Evolutionary conservation across 2,329 filamentous ascomycete genomes (phyloP).

Genomic region (Pseudogymnoascus sp.): DNA sequence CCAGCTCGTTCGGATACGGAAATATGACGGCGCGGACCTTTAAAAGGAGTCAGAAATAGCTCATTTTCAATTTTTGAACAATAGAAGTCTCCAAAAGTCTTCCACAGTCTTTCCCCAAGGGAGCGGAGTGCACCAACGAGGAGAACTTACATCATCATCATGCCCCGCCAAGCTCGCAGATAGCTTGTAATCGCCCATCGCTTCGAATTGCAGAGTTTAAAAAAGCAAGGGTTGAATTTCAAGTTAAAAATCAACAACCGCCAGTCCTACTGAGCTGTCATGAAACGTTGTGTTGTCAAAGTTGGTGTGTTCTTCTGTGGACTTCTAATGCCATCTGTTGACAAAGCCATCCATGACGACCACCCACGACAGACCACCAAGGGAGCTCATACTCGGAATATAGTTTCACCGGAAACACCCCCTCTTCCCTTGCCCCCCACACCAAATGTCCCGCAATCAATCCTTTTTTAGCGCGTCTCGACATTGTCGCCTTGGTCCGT

Average conservation of each 20-base stretch:
- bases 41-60: constrained; percentile 12
- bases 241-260: not conserved
- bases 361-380: not conserved
- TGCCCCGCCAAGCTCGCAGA: constrained; percentile 84
- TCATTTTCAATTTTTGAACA: not conserved
- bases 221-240: not conserved
- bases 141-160: constrained; percentile 72
- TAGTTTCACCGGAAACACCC: not conserved
- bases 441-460: constrained; percentile 4
- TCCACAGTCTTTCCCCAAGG: not conserved
- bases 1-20: constrained; percentile 58
- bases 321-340: constrained; percentile 6
- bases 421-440: not conserved
- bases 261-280: not conserved
- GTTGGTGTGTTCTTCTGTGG: not conserved
- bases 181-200: constrained; percentile 82
- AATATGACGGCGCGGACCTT: constrained; percentile 84
- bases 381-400: not conserved
- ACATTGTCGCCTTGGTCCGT: constrained; percentile 5
- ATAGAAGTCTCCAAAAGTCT: not conserved
- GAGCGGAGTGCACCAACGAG: not conserved
- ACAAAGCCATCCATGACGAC: constrained; percentile 1
- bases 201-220: constrained; percentile 8
- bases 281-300: not conserved
- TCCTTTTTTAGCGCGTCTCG: constrained; percentile 7